Base-by-base conservation (phyloP, 2,329 filamentous ascomycete genomes). In the Penicillium verrucosum region DNA sequence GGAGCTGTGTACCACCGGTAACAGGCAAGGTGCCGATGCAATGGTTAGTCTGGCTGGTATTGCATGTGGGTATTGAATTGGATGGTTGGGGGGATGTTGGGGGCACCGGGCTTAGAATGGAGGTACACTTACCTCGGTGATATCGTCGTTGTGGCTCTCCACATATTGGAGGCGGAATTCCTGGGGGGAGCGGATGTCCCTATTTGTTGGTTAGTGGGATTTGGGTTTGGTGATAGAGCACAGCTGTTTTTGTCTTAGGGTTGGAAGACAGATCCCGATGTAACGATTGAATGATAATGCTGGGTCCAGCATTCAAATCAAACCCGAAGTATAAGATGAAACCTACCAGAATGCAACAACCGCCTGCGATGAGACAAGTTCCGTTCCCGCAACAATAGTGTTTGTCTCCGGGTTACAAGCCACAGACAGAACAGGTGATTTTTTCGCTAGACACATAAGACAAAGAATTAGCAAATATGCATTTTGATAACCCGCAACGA, bases 101-200 rank as follows among this genome's bases (percentile, higher is more conserved):
- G 23, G 12, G 16, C 12, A 14, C 5, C 16, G 36, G 14, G 18
- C 4, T 38, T 32, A 34, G 36, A 25, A 36, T 54, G 11, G 7
- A 68, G 66, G 65, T 57, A 69, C 68, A 60, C 73, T 65, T 56
- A 82, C 75, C 63, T 82, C 80, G 2, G 85, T 87, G 53, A 87
- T 78, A 54, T 85, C 84, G 67, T 87, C 85, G 53, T 80, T 80
- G 63, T 80, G 77, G 53, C 75, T 78, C 60, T 81, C 78, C 29
- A 76, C 67, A 48, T 77, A 77, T 64, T 77, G 70, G 12, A 75
- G 70, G 42, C 69, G 63, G 36, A 67, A 67, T 51, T 67, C 62
- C 36, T 65, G 58, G 1, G 75, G 69, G 53, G 70, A 73, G 73
- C 77, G 73, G 54, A 74, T 72, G 62, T 79, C 77, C 77, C 77